phyloP scores from a whole-genome alignment of 352 stramenopile genomes.

The Globisporangium orthogonon region DNA sequence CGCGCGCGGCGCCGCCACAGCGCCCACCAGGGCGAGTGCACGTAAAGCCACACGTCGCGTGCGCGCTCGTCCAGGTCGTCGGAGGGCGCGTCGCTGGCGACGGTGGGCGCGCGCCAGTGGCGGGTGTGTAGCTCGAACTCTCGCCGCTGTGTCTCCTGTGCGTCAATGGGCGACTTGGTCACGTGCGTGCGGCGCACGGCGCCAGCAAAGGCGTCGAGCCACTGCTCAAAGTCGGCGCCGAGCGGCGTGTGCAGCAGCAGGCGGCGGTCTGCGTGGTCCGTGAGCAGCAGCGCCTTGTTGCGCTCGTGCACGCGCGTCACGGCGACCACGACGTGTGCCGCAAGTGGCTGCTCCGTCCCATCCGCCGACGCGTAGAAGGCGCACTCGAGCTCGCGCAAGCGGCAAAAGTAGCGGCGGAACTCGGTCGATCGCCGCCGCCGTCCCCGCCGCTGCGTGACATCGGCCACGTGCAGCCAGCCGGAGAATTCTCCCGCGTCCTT shows the following conservation, averaged over 20 bases:
- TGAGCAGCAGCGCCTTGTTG: conserved; percentile 44
- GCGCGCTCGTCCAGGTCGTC: conserved; percentile 15
- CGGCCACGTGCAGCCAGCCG: conserved; percentile 31
- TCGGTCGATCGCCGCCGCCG: conserved; percentile 1
- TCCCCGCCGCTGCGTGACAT: not conserved
- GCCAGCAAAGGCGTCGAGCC: conserved; percentile 29
- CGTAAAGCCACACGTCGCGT: conserved; percentile 27
- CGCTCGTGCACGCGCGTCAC: conserved; percentile 27
- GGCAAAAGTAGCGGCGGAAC: conserved; percentile 31
- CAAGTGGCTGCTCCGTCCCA: conserved; percentile 6
- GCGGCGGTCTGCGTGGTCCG: conserved; percentile 35
- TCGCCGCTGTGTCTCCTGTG: not conserved
- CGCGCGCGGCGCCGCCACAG: conserved; percentile 14
- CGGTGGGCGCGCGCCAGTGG: not conserved
- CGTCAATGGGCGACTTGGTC: conserved; percentile 15
- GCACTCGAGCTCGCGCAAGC: conserved; percentile 33
- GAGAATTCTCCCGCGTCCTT: conserved; percentile 20
- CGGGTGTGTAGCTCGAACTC: not conserved
- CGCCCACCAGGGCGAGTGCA: conserved; percentile 33
- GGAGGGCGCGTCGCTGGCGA: not conserved
- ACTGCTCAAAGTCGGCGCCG: conserved; percentile 39
- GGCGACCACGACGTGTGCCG: conserved; percentile 33
- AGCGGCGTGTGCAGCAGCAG: conserved; percentile 33
- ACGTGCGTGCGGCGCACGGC: conserved; percentile 31
- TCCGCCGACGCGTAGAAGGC: conserved; percentile 27